Evolutionary conservation across 1,284 basidiomycete genomes (phyloP).

Genomic region (Irpex rosettiformis): DNA sequence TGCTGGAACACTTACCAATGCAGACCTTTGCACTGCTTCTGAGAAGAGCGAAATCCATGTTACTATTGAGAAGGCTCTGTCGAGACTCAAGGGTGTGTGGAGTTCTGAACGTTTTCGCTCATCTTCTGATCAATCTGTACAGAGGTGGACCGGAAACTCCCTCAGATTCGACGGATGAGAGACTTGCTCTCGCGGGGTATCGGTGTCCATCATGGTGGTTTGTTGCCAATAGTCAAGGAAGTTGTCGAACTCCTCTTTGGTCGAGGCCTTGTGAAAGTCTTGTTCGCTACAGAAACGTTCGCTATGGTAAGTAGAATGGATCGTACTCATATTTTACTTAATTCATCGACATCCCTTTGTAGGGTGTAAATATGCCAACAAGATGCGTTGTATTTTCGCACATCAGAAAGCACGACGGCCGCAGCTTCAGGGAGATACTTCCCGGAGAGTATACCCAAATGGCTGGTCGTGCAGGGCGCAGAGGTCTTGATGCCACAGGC

Average conservation of each 20-base stretch:
- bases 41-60: slow-evolving; percentile 99
- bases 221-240: slow-evolving; percentile 97
- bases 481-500: slow-evolving; percentile 93
- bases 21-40: slow-evolving; percentile 81
- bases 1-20: slow-evolving; percentile 84
- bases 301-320: slow-evolving; percentile 74
- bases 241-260: slow-evolving; percentile 97
- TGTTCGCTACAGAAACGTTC: slow-evolving; percentile 99
- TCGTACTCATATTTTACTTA: background rate
- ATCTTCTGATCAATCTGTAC: slow-evolving; percentile 5
- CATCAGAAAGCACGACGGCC: slow-evolving; percentile 95
- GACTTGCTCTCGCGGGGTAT: slow-evolving; percentile 91
- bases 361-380: slow-evolving; percentile 99
- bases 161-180: slow-evolving; percentile 92
- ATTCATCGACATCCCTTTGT: slow-evolving; percentile 6
- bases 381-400: slow-evolving; percentile 96
- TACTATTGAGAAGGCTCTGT: slow-evolving; percentile 88
- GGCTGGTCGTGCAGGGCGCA: slow-evolving; percentile 96
- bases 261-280: slow-evolving; percentile 91
- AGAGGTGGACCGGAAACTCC: slow-evolving; percentile 93
- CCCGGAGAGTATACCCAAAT: slow-evolving; percentile 98
- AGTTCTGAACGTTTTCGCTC: background rate
- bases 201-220: slow-evolving; percentile 96
- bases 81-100: slow-evolving; percentile 81
- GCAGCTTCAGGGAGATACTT: slow-evolving; percentile 85